Conservation (phyloP, 1,284 basidiomycete species). For the Fomitopsis schrenkii region DNA sequence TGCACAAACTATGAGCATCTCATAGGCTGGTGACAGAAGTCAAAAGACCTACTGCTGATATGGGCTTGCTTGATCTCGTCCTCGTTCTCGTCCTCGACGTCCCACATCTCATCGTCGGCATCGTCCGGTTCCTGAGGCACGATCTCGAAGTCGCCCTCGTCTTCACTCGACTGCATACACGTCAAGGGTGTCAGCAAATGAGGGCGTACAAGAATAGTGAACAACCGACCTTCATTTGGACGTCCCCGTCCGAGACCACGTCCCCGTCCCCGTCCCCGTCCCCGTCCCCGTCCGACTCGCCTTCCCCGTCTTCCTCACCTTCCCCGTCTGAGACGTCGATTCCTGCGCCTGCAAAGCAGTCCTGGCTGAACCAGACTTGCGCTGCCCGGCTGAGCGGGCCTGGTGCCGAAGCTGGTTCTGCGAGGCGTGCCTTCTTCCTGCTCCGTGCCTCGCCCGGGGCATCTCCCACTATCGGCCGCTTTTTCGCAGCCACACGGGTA, state of each 20-base stretch:
- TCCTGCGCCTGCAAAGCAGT: slow-evolving; percentile 80
- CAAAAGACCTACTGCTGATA: slow-evolving; percentile 59
- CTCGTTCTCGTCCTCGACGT: slow-evolving; percentile 75
- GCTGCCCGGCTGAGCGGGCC: slow-evolving; percentile 45
- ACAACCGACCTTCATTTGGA: slow-evolving; percentile 7
- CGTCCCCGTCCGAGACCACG: slow-evolving; percentile 17
- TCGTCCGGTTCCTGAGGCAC: slow-evolving; percentile 53
- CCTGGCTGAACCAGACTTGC: slow-evolving; percentile 93
- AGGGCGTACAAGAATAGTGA: background rate
- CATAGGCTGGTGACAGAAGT: background rate
- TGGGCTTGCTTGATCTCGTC: slow-evolving; percentile 70
- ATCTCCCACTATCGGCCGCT: slow-evolving; percentile 28
- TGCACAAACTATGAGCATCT: slow-evolving; percentile 28
- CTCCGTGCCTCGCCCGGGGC: slow-evolving; percentile 25
- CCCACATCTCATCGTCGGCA: slow-evolving; percentile 74
- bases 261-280: slow-evolving; percentile 35
- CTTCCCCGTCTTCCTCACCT: slow-evolving; percentile 32
- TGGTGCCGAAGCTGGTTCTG: slow-evolving; percentile 31
- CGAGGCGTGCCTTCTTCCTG: slow-evolving; percentile 37
- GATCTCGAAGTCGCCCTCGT: slow-evolving; percentile 66
- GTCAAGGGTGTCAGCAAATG: slow-evolving; percentile 1
- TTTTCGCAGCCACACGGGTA: slow-evolving; percentile 26
- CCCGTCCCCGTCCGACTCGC: slow-evolving; percentile 27
- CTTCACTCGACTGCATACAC: slow-evolving; percentile 18
- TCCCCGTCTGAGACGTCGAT: slow-evolving; percentile 45